Percentiles rank a stretch among this genome's conserved stretches.
These are phyloP conservation scores for Colletotrichum graminicola DNA, from an alignment of 2,329 filamentous ascomycete genomes.

Conservation along the genomic window DNA sequence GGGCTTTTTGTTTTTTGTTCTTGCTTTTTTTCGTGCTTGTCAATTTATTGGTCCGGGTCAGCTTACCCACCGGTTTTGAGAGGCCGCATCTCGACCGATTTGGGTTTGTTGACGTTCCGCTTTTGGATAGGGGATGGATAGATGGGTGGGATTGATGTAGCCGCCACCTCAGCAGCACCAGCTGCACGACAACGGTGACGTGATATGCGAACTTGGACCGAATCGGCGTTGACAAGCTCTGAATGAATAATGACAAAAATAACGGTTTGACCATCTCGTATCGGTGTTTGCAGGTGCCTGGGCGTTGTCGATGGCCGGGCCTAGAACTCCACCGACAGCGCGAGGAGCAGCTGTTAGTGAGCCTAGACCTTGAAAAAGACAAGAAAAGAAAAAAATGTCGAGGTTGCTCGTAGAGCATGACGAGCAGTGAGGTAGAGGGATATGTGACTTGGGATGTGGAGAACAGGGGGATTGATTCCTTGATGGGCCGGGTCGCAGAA, in stretches of 20 bases:
- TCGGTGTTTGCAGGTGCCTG: background rate
- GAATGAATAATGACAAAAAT: conserved; percentile 9
- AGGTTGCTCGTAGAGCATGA: background rate
- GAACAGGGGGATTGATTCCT: background rate
- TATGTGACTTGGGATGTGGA: background rate
- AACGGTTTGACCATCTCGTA: background rate
- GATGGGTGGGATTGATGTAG: background rate
- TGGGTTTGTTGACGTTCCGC: background rate
- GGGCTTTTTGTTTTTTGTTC: background rate
- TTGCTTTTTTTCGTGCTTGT: conserved; percentile 3
- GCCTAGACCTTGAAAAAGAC: background rate
- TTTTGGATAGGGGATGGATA: background rate
- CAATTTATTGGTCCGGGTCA: background rate
- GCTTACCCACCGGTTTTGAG: background rate
- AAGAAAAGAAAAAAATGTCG: background rate
- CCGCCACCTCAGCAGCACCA: background rate
- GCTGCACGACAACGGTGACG: background rate
- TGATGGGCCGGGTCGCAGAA: background rate
- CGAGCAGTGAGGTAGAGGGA: background rate
- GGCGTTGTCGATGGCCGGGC: background rate
- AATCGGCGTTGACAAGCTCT: conserved; percentile 11
- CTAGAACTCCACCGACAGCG: background rate
- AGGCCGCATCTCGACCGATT: background rate
- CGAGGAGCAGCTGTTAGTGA: background rate
- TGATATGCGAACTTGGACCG: background rate